Evolutionary conservation across 2,329 filamentous ascomycete genomes (phyloP).

Genomic region (Didymella pomorum): DNA sequence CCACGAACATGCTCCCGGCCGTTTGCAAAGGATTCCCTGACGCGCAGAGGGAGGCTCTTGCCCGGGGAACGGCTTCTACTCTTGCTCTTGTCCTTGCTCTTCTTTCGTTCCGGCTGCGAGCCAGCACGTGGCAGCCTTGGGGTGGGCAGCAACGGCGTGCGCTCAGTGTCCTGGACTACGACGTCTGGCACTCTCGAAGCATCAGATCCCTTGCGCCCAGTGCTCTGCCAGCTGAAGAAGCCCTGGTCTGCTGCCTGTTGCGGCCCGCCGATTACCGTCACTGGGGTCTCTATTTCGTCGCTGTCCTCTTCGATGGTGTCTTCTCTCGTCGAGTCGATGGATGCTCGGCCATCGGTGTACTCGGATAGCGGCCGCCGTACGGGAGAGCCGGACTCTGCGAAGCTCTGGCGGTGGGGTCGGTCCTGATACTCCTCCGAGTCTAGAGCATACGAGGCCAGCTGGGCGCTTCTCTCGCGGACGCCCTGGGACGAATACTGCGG

Average conservation of each 20-base stretch:
- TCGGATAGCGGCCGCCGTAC: slow-evolving; percentile 29
- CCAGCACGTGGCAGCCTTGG: slow-evolving; percentile 39
- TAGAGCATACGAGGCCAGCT: slow-evolving; percentile 83
- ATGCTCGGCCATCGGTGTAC: slow-evolving; percentile 35
- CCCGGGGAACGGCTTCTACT: slow-evolving; percentile 35
- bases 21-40: slow-evolving; percentile 29
- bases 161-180: slow-evolving; percentile 44
- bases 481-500: slow-evolving; percentile 76
- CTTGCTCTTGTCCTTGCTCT: slow-evolving; percentile 18
- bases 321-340: slow-evolving; percentile 48
- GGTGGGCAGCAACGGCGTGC: slow-evolving; percentile 51
- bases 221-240: slow-evolving; percentile 35
- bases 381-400: slow-evolving; percentile 32
- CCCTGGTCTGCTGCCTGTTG: slow-evolving; percentile 21
- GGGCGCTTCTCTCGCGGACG: slow-evolving; percentile 85
- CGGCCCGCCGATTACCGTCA: slow-evolving; percentile 41
- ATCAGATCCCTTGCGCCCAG: slow-evolving; percentile 6
- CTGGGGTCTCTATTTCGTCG: slow-evolving; percentile 66
- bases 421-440: slow-evolving; percentile 46
- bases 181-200: slow-evolving; percentile 29
- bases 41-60: slow-evolving; percentile 23
- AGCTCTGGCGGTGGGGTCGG: slow-evolving; percentile 36
- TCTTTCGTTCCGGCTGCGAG: slow-evolving; percentile 28
- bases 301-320: slow-evolving; percentile 69
- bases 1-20: slow-evolving; percentile 34